Percentiles rank a stretch among this genome's conserved stretches.
Conservation (phyloP, 139 green algal species). For the Pseudopediastrum boryanum region DNA sequence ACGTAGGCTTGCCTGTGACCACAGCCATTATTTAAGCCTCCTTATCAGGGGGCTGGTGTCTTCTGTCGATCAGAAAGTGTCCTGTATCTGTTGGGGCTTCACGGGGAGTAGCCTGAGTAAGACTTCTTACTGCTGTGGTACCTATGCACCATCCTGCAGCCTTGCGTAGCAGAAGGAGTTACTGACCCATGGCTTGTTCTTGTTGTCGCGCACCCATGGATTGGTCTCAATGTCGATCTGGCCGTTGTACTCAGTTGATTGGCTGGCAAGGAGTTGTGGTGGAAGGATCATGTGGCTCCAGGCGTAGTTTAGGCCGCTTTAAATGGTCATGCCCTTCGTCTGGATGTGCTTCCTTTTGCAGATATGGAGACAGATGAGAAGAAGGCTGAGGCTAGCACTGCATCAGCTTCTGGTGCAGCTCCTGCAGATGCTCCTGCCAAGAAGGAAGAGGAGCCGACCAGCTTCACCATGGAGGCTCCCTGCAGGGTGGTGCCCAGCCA, state of each 20-base stretch:
- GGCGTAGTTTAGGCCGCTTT: background rate
- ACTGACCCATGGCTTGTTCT: background rate
- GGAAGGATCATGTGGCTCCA: background rate
- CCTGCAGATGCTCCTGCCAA: too few species aligned
- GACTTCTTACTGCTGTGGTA: too few species aligned
- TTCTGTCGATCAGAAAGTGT: too few species aligned
- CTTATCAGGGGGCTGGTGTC: too few species aligned
- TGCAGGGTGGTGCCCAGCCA: constrained; percentile 85
- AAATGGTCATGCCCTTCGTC: constrained; percentile 26
- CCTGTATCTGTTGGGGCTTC: too few species aligned
- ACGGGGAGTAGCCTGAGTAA: too few species aligned
- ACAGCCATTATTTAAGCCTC: too few species aligned
- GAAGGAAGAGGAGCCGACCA: constrained; percentile 71
- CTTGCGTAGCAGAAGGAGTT: too few species aligned
- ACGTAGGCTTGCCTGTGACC: too few species aligned
- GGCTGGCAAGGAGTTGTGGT: constrained; percentile 3
- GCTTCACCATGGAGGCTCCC: constrained; percentile 82
- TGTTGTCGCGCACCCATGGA: background rate
- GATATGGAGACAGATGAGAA: constrained; percentile 42
- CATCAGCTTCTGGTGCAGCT: too few species aligned
- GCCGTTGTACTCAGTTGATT: background rate
- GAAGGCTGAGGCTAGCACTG: constrained; percentile 7
- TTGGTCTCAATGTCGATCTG: background rate
- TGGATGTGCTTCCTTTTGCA: constrained; percentile 17
- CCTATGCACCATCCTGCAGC: too few species aligned